Base-by-base conservation (phyloP, 1,139 yeast genomes). In the Meyerozyma smithsonii region DNA sequence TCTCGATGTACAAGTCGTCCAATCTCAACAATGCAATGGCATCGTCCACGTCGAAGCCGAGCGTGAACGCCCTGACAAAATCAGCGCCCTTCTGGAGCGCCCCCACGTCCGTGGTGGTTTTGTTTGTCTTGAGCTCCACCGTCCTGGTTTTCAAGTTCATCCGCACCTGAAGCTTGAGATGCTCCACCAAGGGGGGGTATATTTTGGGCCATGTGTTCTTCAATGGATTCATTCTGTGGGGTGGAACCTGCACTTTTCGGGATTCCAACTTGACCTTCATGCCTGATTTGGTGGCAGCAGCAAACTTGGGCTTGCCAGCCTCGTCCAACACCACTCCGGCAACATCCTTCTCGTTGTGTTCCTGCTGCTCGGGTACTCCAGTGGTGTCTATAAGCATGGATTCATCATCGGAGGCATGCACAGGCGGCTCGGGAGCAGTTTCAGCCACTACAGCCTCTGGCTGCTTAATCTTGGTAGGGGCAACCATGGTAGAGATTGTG, bases 31-130 rank as follows among this genome's bases (percentile, higher is more conserved):
- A 71, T 6, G 99, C 97, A 54, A 94, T 87, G 36, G 98, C 92
- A 62, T 92, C 99, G 60, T 94, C 98, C 35, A 90, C 80, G 58
- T 92, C 99, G 56, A 92, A 92, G 10, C 99, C 99, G 39, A 90
- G 74, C 19, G 96, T 83, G 62, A 94, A 92, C 1, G 98, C 97
- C 59, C 86, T 84, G 46, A 92, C 78, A 58, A 92, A 92, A 65
- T 92, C 99, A 18, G 96, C 96, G 44, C 97, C 99, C 61, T 92
- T 92, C 59, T 92, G 99, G 49, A 92, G 72, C 4, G 98, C 97
- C 37, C 96, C 95, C 18, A 86, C 84, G 54, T 94, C 98, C 3
- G 84, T 82, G 4, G 97, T 90, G 52, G 73, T 72, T 46, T 83
- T 81, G 46, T 77, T 72, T 2, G 97, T 90, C 63, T 88, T 80